Conservation (phyloP, 441 rosid species). For the Jatropha multifida region DNA sequence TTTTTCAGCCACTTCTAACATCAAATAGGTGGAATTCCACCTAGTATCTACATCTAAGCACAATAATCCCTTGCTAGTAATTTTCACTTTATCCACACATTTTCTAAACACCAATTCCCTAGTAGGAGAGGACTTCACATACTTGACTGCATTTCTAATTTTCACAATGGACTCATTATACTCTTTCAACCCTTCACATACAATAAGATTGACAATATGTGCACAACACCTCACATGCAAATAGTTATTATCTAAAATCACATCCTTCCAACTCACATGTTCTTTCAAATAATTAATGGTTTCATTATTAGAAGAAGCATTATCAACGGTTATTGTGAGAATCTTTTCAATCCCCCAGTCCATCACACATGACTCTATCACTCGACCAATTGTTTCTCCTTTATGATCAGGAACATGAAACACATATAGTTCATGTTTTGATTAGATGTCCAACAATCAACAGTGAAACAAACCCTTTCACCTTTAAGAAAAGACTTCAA, state of each 20-base stretch:
- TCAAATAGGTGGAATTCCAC: slow-evolving; percentile 18
- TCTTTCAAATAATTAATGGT: neutral
- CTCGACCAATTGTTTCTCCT: neutral
- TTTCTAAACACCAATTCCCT: neutral
- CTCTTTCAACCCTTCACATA: slow-evolving; percentile 5
- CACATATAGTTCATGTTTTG: neutral
- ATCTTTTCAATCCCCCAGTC: neutral
- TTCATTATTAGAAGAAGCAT: too few species aligned
- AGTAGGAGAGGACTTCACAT: neutral
- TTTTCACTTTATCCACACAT: neutral
- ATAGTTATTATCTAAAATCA: neutral
- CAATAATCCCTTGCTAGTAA: neutral
- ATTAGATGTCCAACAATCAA: neutral
- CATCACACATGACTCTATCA: neutral
- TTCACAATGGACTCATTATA: neutral
- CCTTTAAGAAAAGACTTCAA: too few species aligned
- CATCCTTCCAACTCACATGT: neutral
- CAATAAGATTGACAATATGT: neutral
- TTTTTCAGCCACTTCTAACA: slow-evolving; percentile 1
- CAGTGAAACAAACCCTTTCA: neutral
- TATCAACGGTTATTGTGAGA: too few species aligned
- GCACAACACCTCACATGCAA: neutral
- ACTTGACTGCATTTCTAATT: neutral
- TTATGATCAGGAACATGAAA: neutral
- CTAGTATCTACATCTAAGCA: slow-evolving; percentile 11